These are phyloP conservation scores for Penicillium herquei DNA, from an alignment of 495 filamentous ascomycete genomes.

Conservation along the genomic window DNA sequence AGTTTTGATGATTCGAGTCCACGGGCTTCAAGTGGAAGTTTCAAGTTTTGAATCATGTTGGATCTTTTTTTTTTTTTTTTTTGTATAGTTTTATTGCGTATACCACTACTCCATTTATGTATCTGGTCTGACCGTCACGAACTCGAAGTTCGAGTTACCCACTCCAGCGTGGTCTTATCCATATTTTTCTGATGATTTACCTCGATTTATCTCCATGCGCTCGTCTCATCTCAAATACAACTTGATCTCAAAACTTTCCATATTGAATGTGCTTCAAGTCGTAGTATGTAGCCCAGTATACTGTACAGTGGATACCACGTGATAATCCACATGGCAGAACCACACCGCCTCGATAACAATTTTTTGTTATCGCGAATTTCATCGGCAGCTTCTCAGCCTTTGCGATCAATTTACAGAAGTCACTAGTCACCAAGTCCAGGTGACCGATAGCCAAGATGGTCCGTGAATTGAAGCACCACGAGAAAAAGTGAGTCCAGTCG, in stretches of 20 bases:
- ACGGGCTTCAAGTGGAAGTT: neutral
- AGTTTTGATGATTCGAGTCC: neutral
- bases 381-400: neutral
- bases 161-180: too few species aligned
- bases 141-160: neutral
- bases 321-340: constrained; percentile 13
- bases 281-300: too few species aligned
- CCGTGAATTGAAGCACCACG: constrained; percentile 89
- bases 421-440: neutral
- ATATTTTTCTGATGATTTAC: neutral
- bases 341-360: constrained; percentile 29
- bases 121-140: too few species aligned
- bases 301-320: neutral
- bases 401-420: neutral
- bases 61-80: neutral
- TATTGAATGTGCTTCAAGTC: too few species aligned
- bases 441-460: constrained; percentile 59
- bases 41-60: too few species aligned
- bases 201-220: neutral
- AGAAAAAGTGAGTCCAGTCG: constrained; percentile 57
- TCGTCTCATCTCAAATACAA: too few species aligned
- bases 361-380: constrained; percentile 28
- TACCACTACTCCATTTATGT: neutral
- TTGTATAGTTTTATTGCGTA: neutral
- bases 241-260: too few species aligned